phyloP scores from a whole-genome alignment of 352 stramenopile genomes.

The Phytophthora uliginosa region DNA sequence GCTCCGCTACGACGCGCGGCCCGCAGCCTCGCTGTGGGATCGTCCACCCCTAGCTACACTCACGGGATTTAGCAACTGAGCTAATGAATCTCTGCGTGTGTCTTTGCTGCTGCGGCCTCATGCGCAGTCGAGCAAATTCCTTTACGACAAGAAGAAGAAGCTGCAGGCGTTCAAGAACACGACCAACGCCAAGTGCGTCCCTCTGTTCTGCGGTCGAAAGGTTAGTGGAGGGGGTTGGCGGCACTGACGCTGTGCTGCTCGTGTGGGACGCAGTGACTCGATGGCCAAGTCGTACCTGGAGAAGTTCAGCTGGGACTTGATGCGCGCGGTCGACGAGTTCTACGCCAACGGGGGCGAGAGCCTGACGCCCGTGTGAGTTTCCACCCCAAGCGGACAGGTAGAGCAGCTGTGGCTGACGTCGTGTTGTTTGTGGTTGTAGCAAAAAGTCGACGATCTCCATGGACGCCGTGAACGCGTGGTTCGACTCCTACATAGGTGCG shows the following conservation, averaged over 20 bases:
- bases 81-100: conserved; percentile 7
- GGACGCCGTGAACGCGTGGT: conserved; percentile 66
- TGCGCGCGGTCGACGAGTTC: conserved; percentile 84
- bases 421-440: conserved; percentile 6
- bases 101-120: neutral
- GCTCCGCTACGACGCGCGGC: neutral
- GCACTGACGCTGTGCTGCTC: neutral
- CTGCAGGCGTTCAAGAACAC: conserved; percentile 74
- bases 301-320: conserved; percentile 85
- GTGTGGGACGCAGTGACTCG: conserved; percentile 51
- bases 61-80: neutral
- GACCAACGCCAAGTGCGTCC: conserved; percentile 73
- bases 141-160: conserved; percentile 23
- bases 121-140: conserved; percentile 50
- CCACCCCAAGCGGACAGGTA: neutral
- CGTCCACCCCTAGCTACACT: neutral
- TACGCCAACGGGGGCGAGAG: conserved; percentile 71
- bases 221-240: neutral
- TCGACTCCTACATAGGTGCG: conserved; percentile 72
- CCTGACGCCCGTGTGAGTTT: conserved; percentile 32
- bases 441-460: conserved; percentile 48
- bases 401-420: neutral
- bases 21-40: neutral
- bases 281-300: conserved; percentile 80
- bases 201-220: neutral